Evolutionary conservation across 2,329 filamentous ascomycete genomes (phyloP), one percentile per base, ranked within the genome.

Genomic region (Penicillium italicum): DNA sequence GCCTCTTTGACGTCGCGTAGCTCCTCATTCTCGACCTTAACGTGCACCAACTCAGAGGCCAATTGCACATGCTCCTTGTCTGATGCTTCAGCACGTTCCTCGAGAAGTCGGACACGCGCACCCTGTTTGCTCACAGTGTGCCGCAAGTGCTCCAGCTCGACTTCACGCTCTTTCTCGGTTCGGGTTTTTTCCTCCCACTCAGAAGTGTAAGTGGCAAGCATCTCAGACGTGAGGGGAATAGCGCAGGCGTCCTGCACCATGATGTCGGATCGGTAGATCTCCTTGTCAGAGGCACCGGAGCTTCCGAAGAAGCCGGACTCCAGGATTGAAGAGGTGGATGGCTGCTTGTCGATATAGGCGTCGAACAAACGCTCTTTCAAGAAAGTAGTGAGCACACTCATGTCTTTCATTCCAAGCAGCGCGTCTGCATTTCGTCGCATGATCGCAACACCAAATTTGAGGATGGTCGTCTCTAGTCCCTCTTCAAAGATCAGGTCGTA

Each of bases 221-320:
- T 85, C 67, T 95, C 89, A 0, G 90, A 86, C 0, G 90, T 90
- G 38, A 99, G 85, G 67, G 90, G 89, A 49, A 97, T 82, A 33
- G 89, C 87, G 69, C 92, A 96, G 0, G 94, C 94, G 73, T 99
- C 94, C 57, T 89, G 88, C 14, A 99, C 90, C 58, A 99, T 85
- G 65, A 94, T 86, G 71, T 99, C 94, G 16, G 94, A 94, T 47
- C 92, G 87, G 72, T 99, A 99, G 7, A 99, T 85, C 70, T 97
- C 94, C 74, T 96, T 97, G 70, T 99, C 94, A 12, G 91, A 83
- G 62, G 86, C 86, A 33, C 90, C 91, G 24, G 91, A 93, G 71
- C 88, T 93, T 57, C 94, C 94, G 69, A 99, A 99, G 80, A 99
- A 99, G 14, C 94, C 94, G 41, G 91, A 96, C 73, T 99, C 94